phyloP scores from a whole-genome alignment of 2,329 filamentous ascomycete species.

The Epichloe hybrida region DNA sequence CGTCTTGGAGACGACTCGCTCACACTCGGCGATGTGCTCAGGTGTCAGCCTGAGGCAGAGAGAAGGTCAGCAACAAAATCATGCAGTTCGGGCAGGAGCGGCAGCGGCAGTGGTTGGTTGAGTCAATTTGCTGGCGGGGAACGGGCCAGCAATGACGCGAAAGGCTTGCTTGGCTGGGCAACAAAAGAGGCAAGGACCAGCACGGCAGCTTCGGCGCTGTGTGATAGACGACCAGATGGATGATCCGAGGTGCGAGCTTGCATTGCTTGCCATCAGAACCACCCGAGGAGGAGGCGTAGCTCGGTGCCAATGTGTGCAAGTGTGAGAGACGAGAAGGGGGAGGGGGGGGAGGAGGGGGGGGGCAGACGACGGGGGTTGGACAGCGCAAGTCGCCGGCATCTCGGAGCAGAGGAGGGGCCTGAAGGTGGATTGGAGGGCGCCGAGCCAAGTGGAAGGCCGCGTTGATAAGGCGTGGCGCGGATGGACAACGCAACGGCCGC shows the following conservation, averaged over 20 bases:
- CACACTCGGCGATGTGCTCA: constrained; percentile 44
- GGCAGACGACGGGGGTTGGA: neutral
- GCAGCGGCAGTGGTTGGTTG: neutral
- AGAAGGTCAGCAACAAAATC: constrained; percentile 8
- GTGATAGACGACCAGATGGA: too few species aligned
- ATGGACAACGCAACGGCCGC: constrained; percentile 1
- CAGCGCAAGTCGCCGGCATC: constrained; percentile 4
- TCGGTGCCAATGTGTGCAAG: too few species aligned
- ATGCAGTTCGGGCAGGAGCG: neutral
- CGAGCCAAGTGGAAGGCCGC: constrained; percentile 2
- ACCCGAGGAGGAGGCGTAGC: too few species aligned
- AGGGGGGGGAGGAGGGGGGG: neutral
- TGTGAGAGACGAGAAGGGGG: neutral
- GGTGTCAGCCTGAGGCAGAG: constrained; percentile 32
- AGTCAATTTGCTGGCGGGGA: neutral
- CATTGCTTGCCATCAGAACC: too few species aligned
- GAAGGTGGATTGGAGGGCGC: neutral
- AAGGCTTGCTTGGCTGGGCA: neutral
- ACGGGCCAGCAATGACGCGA: neutral
- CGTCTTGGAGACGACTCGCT: constrained; percentile 47
- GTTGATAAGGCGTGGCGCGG: constrained; percentile 1
- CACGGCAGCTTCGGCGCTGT: too few species aligned
- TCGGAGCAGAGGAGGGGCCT: constrained; percentile 4
- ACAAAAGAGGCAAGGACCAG: neutral
- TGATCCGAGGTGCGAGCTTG: too few species aligned